Conservation (phyloP, 2,329 filamentous ascomycete genomes). For the Sordariomycetes sp. region DNA sequence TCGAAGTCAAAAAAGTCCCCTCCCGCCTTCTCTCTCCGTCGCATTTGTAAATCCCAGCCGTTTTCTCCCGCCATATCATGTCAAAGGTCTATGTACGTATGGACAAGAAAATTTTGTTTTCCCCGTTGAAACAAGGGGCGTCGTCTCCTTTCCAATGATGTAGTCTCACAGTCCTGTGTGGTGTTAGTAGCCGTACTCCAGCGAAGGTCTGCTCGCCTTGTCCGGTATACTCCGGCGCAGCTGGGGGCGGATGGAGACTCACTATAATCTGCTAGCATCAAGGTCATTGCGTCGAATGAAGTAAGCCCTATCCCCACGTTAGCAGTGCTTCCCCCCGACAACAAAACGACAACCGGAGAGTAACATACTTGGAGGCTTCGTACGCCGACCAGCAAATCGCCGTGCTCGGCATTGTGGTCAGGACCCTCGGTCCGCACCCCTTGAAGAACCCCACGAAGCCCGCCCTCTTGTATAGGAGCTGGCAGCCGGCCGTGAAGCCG, state of each 20-base stretch:
- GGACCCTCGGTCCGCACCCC: slow-evolving; percentile 78
- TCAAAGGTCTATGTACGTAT: neutral
- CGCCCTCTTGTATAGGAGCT: slow-evolving; percentile 72
- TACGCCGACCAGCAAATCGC: slow-evolving; percentile 95
- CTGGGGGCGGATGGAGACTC: neutral
- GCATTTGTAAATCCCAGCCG: neutral
- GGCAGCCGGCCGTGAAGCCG: slow-evolving; percentile 68
- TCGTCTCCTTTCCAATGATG: neutral
- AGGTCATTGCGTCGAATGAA: slow-evolving; percentile 44
- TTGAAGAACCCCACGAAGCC: slow-evolving; percentile 86
- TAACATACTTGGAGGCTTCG: slow-evolving; percentile 55
- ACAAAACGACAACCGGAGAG: neutral
- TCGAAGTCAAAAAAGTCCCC: neutral
- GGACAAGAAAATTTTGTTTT: neutral
- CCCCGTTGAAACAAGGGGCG: neutral
- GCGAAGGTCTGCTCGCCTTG: neutral
- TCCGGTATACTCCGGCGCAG: neutral
- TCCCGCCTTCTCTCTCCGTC: neutral
- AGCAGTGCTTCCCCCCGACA: neutral
- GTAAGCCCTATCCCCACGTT: slow-evolving; percentile 36
- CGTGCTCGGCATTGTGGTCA: slow-evolving; percentile 96
- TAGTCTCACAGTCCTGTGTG: neutral
- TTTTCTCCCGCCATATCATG: neutral
- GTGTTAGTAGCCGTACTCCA: neutral
- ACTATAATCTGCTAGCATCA: neutral